Base-by-base conservation (phyloP, 2,329 filamentous ascomycete genomes). In the Colletotrichum lini region DNA sequence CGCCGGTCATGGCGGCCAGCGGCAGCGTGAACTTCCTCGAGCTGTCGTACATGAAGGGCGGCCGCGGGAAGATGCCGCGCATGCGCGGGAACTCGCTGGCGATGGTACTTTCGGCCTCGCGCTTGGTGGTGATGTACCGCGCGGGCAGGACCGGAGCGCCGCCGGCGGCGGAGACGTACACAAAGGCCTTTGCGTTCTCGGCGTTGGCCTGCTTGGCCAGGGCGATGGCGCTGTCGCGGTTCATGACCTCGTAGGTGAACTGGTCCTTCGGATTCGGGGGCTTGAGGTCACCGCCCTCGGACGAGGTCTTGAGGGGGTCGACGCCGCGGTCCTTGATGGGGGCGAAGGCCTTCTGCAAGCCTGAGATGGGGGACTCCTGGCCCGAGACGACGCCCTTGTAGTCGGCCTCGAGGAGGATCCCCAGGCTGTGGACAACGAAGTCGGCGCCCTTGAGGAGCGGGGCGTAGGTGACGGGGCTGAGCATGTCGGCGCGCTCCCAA, bases 231-330 rank as follows among this genome's bases (percentile, higher is more conserved):
- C 86, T 90, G 83, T 98, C 96, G 68, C 96, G 90, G 84, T 99
- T 99, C 94, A 99, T 98, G 72, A 95, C 87, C 84, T 98, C 96
- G 84, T 99, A 99, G 21, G 96, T 98, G 77, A 98, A 86, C 82
- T 96, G 93, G 35, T 91, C 91, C 75, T 91, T 90, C 56, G 85
- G 88, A 80, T 93, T 91, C 63, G 90, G 86, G 1, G 91, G 88
- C 75, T 88, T 86, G 75, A 95, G 87, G 72, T 89, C 86, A 73
- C 89, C 88, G 59, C 87, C 89, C 45, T 73, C 73, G 52, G 86
- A 81, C 62, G 85, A 84, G 64, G 88, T 86, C 72, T 92, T 88
- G 21, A 97, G 85, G 2, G 94, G 94, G 80, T 97, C 93, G 65
- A 84, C 87, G 65, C 90, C 89, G 67, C 90, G 88, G 78, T 83